Evolutionary conservation across 192 early-diverging fungal species (phyloP), one percentile per base, ranked within the genome.

Genomic region (Podila minutissima): DNA sequence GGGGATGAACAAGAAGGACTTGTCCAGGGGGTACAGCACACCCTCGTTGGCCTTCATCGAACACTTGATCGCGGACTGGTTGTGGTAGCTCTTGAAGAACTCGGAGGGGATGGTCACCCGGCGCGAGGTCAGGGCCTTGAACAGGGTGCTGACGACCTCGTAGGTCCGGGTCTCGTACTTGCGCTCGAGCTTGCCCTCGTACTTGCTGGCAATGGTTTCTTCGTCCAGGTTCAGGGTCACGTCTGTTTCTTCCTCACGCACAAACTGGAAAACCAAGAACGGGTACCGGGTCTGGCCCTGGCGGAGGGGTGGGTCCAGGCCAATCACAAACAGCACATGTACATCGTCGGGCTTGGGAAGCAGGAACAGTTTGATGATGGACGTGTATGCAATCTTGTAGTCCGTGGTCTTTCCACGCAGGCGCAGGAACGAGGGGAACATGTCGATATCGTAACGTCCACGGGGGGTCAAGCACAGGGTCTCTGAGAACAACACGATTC

Each of bases 381-480:
- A 93, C 37, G 86, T 90, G 86, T 96, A 98, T 51, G 92, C 86
- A 68, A 99, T 94, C 86, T 97, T 96, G 90, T 98, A 99, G 82
- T 99, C 98, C 89, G 98, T 96, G 2, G 97, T 95, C 83, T 97
- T 98, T 71, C 98, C 98, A 38, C 96, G 96, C 53, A 99, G 88
- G 51, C 98, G 95, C 74, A 99, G 84, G 72, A 97, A 97, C 31
- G 88, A 85, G 37, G 91, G 89, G 83, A 95, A 95, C 90, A 99
- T 92, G 79, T 98, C 96, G 69, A 99, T 93, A 65, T 94, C 91
- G 88, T 97, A 99, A 62, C 97, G 94, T 46, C 97, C 97, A 92
- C 93, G 96, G 67, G 98, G 98, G 0, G 95, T 97, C 32, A 98
- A 89, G 67, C 95, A 96, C 66, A 98, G 87, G 31, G 95, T 83